Evolutionary conservation across 202 grass and related monocot species (phyloP).

Genomic region (Panicum virgatum): DNA sequence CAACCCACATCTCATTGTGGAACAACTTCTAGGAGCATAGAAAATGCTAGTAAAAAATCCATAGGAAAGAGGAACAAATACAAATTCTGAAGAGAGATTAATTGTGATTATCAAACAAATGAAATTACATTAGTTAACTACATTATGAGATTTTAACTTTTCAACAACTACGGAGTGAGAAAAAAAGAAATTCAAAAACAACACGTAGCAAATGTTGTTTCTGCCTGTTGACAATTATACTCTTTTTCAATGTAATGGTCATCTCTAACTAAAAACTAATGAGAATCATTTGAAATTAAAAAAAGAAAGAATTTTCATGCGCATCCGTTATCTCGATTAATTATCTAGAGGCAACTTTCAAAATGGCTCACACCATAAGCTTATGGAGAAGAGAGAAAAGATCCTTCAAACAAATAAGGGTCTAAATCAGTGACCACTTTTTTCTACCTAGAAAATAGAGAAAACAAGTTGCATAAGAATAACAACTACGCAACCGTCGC

Average conservation of each 20-base stretch:
- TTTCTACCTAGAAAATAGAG: neutral
- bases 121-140: neutral
- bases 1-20: neutral
- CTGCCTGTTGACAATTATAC: neutral
- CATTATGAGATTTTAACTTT: neutral
- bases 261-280: too few relatives aligned
- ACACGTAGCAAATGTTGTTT: too few relatives aligned
- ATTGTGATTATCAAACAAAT: too few relatives aligned
- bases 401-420: neutral
- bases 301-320: too few relatives aligned
- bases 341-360: neutral
- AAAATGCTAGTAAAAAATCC: neutral
- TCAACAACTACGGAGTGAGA: too few relatives aligned
- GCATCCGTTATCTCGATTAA: neutral
- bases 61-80: neutral
- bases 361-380: too few relatives aligned
- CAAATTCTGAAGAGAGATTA: neutral
- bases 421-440: neutral
- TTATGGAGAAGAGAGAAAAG: neutral
- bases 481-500: too few relatives aligned
- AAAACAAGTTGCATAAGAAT: neutral
- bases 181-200: neutral
- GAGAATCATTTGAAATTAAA: too few relatives aligned
- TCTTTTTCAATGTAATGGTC: neutral
- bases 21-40: neutral